Conservation (phyloP, 345 rosid species). For the Theobroma cacao region DNA sequence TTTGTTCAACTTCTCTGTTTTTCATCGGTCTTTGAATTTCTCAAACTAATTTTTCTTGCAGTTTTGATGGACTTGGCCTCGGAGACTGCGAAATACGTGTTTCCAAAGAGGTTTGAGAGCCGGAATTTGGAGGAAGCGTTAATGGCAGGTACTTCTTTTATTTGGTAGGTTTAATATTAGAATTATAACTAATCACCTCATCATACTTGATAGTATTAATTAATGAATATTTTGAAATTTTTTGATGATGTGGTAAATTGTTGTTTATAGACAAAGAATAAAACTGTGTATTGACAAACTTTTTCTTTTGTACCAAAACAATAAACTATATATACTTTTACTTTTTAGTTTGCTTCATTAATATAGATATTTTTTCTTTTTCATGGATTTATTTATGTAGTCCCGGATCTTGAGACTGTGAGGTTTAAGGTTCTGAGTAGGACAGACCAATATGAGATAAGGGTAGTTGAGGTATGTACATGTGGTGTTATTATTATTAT, state of each 20-base stretch:
- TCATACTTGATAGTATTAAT: neutral
- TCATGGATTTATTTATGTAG: slow-evolving; percentile 24
- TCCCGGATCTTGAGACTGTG: slow-evolving; percentile 86
- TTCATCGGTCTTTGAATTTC: neutral
- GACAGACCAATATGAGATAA: slow-evolving; percentile 66
- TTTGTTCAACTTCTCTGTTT: neutral
- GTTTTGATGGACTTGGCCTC: slow-evolving; percentile 67
- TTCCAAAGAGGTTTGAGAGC: slow-evolving; percentile 71
- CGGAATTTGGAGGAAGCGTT: slow-evolving; percentile 78
- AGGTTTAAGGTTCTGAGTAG: slow-evolving; percentile 53
- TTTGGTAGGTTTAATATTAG: neutral
- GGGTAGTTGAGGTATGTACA: slow-evolving; percentile 73
- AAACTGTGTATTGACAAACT: neutral
- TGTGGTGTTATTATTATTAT: neutral
- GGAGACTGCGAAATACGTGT: slow-evolving; percentile 72
- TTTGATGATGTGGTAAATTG: neutral
- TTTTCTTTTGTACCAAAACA: neutral
- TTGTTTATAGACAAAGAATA: neutral
- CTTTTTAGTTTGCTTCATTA: neutral
- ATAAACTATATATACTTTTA: neutral
- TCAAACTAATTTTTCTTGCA: slow-evolving; percentile 19
- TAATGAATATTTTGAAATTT: neutral
- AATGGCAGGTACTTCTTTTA: slow-evolving; percentile 60
- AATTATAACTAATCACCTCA: neutral
- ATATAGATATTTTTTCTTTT: neutral